These are phyloP conservation scores for Quercus tomentella DNA, from an alignment of 331 rosid genomes.

Conservation along the genomic window DNA sequence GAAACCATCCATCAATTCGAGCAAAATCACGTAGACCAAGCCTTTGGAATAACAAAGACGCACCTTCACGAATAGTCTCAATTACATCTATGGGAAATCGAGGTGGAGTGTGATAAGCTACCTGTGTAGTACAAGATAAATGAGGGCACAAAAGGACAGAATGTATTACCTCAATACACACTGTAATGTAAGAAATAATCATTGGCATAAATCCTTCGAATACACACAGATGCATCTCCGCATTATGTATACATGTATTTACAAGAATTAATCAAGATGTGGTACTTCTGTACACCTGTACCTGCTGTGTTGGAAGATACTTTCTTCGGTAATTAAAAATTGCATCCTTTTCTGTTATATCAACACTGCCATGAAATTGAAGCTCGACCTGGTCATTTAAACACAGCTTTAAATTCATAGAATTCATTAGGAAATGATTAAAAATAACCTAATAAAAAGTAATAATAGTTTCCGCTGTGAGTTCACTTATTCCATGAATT, in stretches of 20 bases:
- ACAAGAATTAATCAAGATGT: conserved; percentile 4
- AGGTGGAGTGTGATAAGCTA: conserved; percentile 94
- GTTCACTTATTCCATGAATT: not conserved
- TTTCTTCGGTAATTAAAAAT: conserved; percentile 92
- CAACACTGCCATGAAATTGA: conserved; percentile 53
- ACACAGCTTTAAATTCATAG: conserved; percentile 3
- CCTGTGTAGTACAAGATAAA: conserved; percentile 44
- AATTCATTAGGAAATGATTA: conserved; percentile 1
- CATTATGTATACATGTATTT: not conserved
- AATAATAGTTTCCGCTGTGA: not conserved
- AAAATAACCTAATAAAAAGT: not conserved
- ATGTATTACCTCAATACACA: not conserved
- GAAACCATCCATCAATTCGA: conserved; percentile 94
- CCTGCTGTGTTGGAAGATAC: conserved; percentile 99
- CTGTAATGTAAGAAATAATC: not conserved
- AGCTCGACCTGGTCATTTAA: conserved; percentile 75
- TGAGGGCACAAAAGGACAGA: not conserved
- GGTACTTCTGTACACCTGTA: conserved; percentile 19
- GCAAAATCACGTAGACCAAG: conserved; percentile 84
- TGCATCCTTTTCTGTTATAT: conserved; percentile 81
- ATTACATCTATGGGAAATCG: conserved; percentile 77
- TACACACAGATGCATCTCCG: not conserved
- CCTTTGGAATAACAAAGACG: conserved; percentile 61
- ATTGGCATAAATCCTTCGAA: not conserved
- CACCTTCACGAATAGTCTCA: conserved; percentile 77